phyloP scores from a whole-genome alignment of 2,329 filamentous ascomycete genomes.

The Hymenoscyphus fructigenus region DNA sequence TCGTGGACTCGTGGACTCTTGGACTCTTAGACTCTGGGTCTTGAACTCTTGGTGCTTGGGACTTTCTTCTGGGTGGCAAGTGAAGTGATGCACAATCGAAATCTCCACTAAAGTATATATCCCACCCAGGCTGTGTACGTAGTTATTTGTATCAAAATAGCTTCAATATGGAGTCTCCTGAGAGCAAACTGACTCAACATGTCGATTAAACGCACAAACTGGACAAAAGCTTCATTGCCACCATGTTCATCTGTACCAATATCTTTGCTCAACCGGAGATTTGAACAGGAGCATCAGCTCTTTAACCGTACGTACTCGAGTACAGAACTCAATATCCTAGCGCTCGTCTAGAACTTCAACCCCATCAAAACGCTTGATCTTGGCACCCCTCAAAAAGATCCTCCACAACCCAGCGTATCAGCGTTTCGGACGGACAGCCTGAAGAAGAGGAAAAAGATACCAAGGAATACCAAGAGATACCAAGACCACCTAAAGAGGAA shows the following conservation, averaged over 20 bases:
- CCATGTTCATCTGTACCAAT: background rate
- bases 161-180: background rate
- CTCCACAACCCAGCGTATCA: constrained; percentile 3
- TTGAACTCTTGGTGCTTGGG: background rate
- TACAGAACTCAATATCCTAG: background rate
- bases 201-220: background rate
- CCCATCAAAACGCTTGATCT: background rate
- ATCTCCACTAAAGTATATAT: background rate
- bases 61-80: no score
- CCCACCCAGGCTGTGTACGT: background rate
- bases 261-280: background rate
- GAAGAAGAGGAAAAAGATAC: background rate
- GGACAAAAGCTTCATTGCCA: background rate
- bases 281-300: background rate
- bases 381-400: constrained; percentile 13
- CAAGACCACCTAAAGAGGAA: constrained; percentile 11
- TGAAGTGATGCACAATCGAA: background rate
- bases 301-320: background rate
- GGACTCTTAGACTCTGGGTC: background rate
- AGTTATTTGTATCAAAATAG: background rate
- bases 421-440: constrained; percentile 9
- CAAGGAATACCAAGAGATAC: constrained; percentile 14
- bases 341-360: background rate
- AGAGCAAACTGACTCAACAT: background rate
- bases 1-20: background rate